Base-by-base conservation (phyloP, 495 filamentous ascomycete genomes). In the Oleoguttula mirabilis region DNA sequence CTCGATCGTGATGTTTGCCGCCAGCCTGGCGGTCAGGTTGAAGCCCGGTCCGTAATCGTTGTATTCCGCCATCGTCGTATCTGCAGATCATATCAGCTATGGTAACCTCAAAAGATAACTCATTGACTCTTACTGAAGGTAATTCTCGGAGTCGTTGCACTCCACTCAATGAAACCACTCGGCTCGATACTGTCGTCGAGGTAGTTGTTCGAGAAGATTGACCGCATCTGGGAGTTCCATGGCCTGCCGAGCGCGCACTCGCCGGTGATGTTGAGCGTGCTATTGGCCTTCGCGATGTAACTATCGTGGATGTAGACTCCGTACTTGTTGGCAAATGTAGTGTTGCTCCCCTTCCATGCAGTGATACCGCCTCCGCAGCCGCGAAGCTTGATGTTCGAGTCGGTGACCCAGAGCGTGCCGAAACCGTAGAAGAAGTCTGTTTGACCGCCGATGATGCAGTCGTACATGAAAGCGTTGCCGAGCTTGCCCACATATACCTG, bases 311-410 rank as follows among this genome's bases (percentile, higher is more conserved):
- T 69, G 57, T 78, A 79, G 14, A 75, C 64, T 21, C 75, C 75
- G 58, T 75, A 79, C 42, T 74, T 76, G 57, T 79, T 79, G 4
- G 50, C 49, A 43, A 71, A 75, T 17, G 72, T 77, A 0, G 73
- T 77, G 56, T 79, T 79, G 1, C 68, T 73, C 11, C 73, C 75
- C 41, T 79, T 79, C 75, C 74, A 78, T 5, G 74, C 74, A n/a
- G 72, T 76, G 35, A 78, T 68, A 34, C 75, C 74, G 43, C 75
- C 74, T 20, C 74, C 75, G 52, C 73, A 77, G 38, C 55, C 55
- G 22, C 75, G 67, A 20, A 79, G 63, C 3, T 45, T 7, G 22
- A 45, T 20, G 8, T 35, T 7, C 12, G 22, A 28, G 23, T 40
- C 15, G 12, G 21, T 27, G 10, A 40, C 38, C 38, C 38, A 40